Percentiles rank a stretch among this genome's conserved stretches.
These are phyloP conservation scores for Globisporangium acanthophoron DNA, from an alignment of 352 stramenopile species.

Conservation along the genomic window DNA sequence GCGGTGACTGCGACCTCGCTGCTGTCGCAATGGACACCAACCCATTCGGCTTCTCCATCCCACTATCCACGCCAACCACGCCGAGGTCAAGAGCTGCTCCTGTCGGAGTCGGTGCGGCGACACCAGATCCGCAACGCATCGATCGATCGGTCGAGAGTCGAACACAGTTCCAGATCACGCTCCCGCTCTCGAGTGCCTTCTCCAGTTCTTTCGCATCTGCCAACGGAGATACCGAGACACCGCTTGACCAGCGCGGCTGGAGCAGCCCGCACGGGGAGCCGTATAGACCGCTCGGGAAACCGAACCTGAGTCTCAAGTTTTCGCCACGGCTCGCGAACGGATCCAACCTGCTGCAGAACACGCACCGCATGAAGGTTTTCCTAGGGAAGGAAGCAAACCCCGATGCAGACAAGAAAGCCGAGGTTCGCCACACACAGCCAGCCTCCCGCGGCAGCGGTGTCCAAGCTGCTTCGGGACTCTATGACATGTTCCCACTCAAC, in stretches of 20 bases:
- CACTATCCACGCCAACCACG: constrained; percentile 1
- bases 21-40: background rate
- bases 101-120: background rate
- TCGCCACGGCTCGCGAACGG: constrained; percentile 41
- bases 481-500: constrained; percentile 32
- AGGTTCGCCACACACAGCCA: constrained; percentile 4
- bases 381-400: constrained; percentile 13
- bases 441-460: background rate
- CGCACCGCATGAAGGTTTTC: constrained; percentile 19
- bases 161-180: constrained; percentile 48
- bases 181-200: constrained; percentile 14
- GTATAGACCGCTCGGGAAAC: constrained; percentile 61
- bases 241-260: constrained; percentile 40
- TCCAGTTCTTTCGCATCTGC: background rate
- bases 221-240: background rate
- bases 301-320: constrained; percentile 62
- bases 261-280: constrained; percentile 66
- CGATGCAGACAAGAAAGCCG: background rate
- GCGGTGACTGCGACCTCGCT: background rate
- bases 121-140: constrained; percentile 5
- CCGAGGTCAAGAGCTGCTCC: background rate
- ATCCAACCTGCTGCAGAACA: constrained; percentile 29
- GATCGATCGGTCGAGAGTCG: constrained; percentile 49
- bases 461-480: constrained; percentile 1
- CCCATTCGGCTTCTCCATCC: too few species aligned